A percentile compares a stretch with the other conserved stretches of the same genome.
Conservation (phyloP, 1,284 basidiomycete genomes). For the Moesziomyces globuligerus region DNA sequence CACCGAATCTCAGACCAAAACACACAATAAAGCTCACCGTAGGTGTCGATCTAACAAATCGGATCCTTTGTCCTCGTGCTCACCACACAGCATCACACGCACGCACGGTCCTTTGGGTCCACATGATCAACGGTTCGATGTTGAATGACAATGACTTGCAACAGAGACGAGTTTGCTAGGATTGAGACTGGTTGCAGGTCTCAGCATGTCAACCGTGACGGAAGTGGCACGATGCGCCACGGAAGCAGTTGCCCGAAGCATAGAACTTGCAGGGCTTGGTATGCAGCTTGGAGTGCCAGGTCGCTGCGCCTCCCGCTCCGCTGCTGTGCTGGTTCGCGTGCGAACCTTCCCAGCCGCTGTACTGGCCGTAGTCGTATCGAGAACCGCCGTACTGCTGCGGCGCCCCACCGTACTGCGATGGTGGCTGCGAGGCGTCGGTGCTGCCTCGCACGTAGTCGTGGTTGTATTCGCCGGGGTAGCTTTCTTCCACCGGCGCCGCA, state of each 20-base stretch:
- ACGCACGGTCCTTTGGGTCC: too few relatives aligned
- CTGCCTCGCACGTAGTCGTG: constrained; percentile 6
- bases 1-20: too few relatives aligned
- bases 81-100: too few relatives aligned
- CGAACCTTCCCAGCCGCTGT: too few relatives aligned
- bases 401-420: neutral
- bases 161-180: neutral
- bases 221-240: constrained; percentile 23
- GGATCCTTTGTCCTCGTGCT: too few relatives aligned
- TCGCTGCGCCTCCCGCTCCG: neutral
- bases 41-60: too few relatives aligned
- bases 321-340: neutral
- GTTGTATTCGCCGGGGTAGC: constrained; percentile 38
- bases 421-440: constrained; percentile 1
- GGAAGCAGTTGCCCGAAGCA: constrained; percentile 22
- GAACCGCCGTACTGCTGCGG: neutral
- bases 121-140: too few relatives aligned
- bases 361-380: neutral
- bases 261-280: constrained; percentile 40
- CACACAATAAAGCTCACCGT: too few relatives aligned
- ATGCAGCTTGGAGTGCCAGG: constrained; percentile 8
- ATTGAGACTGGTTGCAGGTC: neutral
- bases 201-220: constrained; percentile 10
- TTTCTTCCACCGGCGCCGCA: constrained; percentile 1
- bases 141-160: neutral